These are phyloP conservation scores for Mycena belliarum DNA, from an alignment of 768 basidiomycete genomes.

Conservation along the genomic window DNA sequence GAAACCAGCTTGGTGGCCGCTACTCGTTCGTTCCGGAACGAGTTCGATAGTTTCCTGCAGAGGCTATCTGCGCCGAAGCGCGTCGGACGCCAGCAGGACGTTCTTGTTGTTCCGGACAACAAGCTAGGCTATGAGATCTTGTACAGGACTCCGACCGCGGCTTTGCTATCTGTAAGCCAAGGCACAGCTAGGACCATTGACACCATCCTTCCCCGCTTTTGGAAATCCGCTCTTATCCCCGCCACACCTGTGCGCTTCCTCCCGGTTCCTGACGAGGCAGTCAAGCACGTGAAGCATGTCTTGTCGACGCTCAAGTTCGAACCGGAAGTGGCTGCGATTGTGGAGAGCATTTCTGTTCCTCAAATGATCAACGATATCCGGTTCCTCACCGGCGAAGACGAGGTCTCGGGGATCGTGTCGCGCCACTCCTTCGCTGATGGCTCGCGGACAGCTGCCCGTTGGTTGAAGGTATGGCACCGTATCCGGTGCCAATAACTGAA, in stretches of 20 bases:
- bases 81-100: constrained; percentile 10
- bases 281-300: constrained; percentile 57
- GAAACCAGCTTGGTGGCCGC: constrained; percentile 44
- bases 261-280: constrained; percentile 58
- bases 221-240: constrained; percentile 70
- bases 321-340: constrained; percentile 64
- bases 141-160: constrained; percentile 43
- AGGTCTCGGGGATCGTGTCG: constrained; percentile 66
- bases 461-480: constrained; percentile 55
- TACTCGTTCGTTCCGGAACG: constrained; percentile 29
- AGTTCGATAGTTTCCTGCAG: constrained; percentile 39
- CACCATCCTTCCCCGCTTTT: constrained; percentile 66
- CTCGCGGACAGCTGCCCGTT: constrained; percentile 62
- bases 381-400: constrained; percentile 85
- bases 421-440: constrained; percentile 83
- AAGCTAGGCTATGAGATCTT: constrained; percentile 37
- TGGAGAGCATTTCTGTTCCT: constrained; percentile 65
- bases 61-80: constrained; percentile 21
- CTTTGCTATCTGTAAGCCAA: constrained; percentile 50
- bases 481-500: background rate
- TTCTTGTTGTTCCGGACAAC: constrained; percentile 15
- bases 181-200: constrained; percentile 51
- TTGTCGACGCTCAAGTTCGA: constrained; percentile 65
- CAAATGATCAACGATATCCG: constrained; percentile 72
- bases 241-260: constrained; percentile 44